phyloP scores from a whole-genome alignment of 1,284 basidiomycete genomes.

The Trichosporon asahii region DNA sequence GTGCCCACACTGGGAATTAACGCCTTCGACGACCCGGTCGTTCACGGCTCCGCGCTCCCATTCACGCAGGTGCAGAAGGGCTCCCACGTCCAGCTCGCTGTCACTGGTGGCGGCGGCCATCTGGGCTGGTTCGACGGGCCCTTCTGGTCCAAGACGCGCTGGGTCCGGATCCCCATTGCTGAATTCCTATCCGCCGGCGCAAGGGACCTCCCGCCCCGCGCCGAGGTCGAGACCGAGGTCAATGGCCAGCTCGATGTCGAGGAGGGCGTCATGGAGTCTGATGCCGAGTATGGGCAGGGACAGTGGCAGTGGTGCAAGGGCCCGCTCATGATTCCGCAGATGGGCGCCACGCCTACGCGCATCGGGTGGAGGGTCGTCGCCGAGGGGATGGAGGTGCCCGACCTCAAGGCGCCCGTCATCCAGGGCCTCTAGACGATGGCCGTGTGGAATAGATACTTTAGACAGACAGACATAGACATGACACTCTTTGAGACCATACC shows the following conservation, averaged over 20 bases:
- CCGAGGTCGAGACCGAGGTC: background rate
- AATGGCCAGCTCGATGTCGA: background rate
- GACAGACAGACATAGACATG: background rate
- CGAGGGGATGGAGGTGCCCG: background rate
- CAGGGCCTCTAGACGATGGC: conserved; percentile 18
- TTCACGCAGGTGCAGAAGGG: conserved; percentile 60
- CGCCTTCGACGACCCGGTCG: conserved; percentile 82
- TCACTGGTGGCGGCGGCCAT: conserved; percentile 83
- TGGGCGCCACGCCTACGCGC: conserved; percentile 11
- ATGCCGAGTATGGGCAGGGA: background rate
- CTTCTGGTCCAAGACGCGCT: conserved; percentile 38
- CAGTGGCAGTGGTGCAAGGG: conserved; percentile 19
- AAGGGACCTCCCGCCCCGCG: conserved; percentile 17
- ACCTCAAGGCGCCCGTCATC: background rate
- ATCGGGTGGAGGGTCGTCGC: conserved; percentile 20
- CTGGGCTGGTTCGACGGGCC: conserved; percentile 83
- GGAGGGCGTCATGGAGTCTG: background rate
- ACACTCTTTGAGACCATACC: too few relatives aligned
- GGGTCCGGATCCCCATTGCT: conserved; percentile 44
- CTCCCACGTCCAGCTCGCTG: conserved; percentile 64
- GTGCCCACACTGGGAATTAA: conserved; percentile 70
- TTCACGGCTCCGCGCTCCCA: conserved; percentile 60
- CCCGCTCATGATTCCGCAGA: conserved; percentile 11
- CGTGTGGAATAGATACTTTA: background rate
- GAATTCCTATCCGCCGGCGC: conserved; percentile 43